A percentile compares a stretch with the other conserved stretches of the same genome.
These are phyloP conservation scores for Nemania sp. DNA, from an alignment of 2,329 filamentous ascomycete species.

Conservation along the genomic window DNA sequence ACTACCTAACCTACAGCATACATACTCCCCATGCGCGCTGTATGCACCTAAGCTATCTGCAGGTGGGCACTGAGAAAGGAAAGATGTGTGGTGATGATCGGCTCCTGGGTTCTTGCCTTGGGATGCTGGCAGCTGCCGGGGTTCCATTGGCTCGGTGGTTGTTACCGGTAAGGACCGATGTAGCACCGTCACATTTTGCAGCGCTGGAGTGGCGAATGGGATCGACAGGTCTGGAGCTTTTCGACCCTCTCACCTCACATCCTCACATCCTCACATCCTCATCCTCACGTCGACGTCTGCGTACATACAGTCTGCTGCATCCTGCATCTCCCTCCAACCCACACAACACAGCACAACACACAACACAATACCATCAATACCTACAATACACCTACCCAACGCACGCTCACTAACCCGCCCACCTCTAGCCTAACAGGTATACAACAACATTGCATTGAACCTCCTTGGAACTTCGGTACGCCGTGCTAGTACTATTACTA, in stretches of 20 bases:
- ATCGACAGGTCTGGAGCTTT: conserved; percentile 19
- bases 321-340: conserved; percentile 33
- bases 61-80: background rate
- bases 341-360: too few relatives aligned
- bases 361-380: too few relatives aligned
- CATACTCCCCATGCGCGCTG: background rate
- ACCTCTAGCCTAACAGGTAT: too few relatives aligned
- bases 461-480: too few relatives aligned
- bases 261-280: too few relatives aligned
- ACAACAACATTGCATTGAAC: too few relatives aligned
- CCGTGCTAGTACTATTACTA: too few relatives aligned
- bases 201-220: conserved; percentile 23
- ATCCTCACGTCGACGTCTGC: conserved; percentile 8
- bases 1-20: background rate
- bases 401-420: background rate
- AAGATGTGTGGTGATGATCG: conserved; percentile 18
- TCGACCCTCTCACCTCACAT: conserved; percentile 23
- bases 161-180: conserved; percentile 35
- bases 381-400: too few relatives aligned
- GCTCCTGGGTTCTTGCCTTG: conserved; percentile 24
- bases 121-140: background rate
- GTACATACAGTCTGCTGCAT: conserved; percentile 15
- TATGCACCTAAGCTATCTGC: conserved; percentile 5
- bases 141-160: conserved; percentile 23
- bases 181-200: conserved; percentile 29